Base-by-base conservation (phyloP, 768 basidiomycete genomes). In the Tulasnella sp. region DNA sequence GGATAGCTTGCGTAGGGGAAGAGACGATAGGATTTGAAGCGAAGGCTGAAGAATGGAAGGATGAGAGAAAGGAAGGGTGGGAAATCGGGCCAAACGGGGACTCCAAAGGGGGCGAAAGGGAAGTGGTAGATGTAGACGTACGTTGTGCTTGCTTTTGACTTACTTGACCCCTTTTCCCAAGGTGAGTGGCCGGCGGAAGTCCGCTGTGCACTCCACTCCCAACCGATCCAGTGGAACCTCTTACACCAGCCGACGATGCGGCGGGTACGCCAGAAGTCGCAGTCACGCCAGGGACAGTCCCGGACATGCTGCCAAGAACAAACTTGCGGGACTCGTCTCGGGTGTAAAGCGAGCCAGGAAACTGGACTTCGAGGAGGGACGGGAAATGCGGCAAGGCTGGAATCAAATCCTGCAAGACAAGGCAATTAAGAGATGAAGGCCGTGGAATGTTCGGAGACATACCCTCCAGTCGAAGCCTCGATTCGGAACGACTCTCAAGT, bases 401-500 rank as follows among this genome's bases (percentile, higher is more conserved):
- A 34, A 46, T 32, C 3, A 57, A 19, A 45, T 57, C 55, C 55
- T 57, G 41, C 25, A 50, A 23, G 29, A 35, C 7, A 36, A 52
- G 25, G 35, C 23, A 35, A 23, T 27, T 35, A 52, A 36, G 36
- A 23, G 34, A 39, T 1, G 36, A 36, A 52, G 1, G 32, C 32
- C 34, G 36, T 12, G 14, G 19, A 21, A 49, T 5, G 46, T 31
- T 9, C 7, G 8, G 36, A 8, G 2, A 43, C 55, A 46, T 32
- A 57, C 55, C 42, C 48, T 32, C 55, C 55, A 57, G 34, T 57
- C 55, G 42, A 57, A 57, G 15, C 43, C 31, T 32, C 42, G 45
- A 41, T 34, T 19, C 11, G 25, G 29, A 21, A 57, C 46, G 25
- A 39, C 32, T 27, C 46, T 46, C 43, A 57, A 35, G n/a, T 25